Conservation (phyloP, 305 asterid species). For the Striga hermonthica region DNA sequence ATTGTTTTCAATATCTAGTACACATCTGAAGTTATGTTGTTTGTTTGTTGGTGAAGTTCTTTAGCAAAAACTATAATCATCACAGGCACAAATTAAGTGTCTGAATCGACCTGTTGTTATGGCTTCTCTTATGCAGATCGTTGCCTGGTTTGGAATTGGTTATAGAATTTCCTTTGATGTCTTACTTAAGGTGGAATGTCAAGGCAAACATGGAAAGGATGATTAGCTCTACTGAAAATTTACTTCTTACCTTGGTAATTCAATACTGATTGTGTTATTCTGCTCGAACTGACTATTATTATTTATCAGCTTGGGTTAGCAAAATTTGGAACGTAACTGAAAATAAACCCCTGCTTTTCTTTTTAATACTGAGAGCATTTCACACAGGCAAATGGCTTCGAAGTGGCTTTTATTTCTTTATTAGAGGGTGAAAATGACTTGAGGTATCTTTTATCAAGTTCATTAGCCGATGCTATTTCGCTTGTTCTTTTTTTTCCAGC, state of each 20-base stretch:
- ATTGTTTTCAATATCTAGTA: neutral
- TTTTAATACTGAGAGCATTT: slow-evolving; percentile 32
- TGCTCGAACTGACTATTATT: slow-evolving; percentile 22
- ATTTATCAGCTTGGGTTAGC: slow-evolving; percentile 14
- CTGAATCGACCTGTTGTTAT: slow-evolving; percentile 26
- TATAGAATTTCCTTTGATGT: slow-evolving; percentile 56
- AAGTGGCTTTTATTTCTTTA: slow-evolving; percentile 73
- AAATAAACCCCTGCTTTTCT: slow-evolving; percentile 3
- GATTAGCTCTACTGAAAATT: slow-evolving; percentile 58
- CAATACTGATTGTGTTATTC: slow-evolving; percentile 24
- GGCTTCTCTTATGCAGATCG: slow-evolving; percentile 57
- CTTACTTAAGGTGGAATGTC: slow-evolving; percentile 79
- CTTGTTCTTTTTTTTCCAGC: slow-evolving; percentile 25
- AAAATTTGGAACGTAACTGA: slow-evolving; percentile 11
- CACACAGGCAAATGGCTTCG: slow-evolving; percentile 66
- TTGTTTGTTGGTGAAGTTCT: neutral
- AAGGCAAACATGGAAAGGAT: slow-evolving; percentile 73
- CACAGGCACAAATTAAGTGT: slow-evolving; percentile 18
- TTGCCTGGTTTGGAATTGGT: slow-evolving; percentile 78
- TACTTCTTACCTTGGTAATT: slow-evolving; percentile 66
- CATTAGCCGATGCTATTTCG: slow-evolving; percentile 26
- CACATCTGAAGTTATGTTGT: neutral
- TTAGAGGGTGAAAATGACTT: slow-evolving; percentile 62
- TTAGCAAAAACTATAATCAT: slow-evolving; percentile 22
- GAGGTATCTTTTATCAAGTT: slow-evolving; percentile 53